Evolutionary conservation across 1,139 yeast genomes (phyloP).

Genomic region (Entelexis paramagnoliae): DNA sequence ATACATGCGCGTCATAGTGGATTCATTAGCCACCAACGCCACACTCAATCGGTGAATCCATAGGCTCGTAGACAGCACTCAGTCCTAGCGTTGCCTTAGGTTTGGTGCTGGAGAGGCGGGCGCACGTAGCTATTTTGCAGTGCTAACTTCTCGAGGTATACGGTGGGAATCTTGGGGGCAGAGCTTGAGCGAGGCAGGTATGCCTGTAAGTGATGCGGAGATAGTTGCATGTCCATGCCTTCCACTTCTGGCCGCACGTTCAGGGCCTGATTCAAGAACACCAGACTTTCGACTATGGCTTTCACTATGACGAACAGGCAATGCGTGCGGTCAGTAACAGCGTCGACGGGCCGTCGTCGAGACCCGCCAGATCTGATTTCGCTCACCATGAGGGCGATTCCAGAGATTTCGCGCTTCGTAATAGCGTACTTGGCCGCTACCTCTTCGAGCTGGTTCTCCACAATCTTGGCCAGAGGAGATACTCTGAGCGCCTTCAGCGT

Average conservation of each 20-base stretch:
- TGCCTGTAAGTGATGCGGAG: not conserved
- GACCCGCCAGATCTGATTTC: not conserved
- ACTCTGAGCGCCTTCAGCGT: not conserved
- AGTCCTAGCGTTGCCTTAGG: too few relatives aligned
- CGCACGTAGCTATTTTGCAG: too few relatives aligned
- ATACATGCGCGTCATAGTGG: too few relatives aligned
- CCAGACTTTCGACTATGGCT: not conserved
- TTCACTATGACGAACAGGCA: not conserved
- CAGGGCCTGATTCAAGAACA: not conserved
- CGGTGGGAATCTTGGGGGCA: not conserved
- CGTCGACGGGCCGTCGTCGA: not conserved
- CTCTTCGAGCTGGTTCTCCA: conserved; percentile 9
- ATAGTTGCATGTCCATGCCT: not conserved
- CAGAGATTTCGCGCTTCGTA: not conserved
- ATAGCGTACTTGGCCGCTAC: not conserved
- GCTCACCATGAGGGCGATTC: not conserved
- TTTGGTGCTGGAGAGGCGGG: too few relatives aligned
- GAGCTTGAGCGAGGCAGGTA: not conserved
- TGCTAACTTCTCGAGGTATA: not conserved
- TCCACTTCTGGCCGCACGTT: not conserved
- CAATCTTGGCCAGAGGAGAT: not conserved
- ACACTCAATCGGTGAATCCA: too few relatives aligned
- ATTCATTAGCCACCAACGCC: too few relatives aligned
- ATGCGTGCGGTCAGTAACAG: not conserved
- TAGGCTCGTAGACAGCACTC: too few relatives aligned